These are phyloP conservation scores for Bromus sterilis DNA, from an alignment of 176 grass and related monocot species.

Conservation along the genomic window DNA sequence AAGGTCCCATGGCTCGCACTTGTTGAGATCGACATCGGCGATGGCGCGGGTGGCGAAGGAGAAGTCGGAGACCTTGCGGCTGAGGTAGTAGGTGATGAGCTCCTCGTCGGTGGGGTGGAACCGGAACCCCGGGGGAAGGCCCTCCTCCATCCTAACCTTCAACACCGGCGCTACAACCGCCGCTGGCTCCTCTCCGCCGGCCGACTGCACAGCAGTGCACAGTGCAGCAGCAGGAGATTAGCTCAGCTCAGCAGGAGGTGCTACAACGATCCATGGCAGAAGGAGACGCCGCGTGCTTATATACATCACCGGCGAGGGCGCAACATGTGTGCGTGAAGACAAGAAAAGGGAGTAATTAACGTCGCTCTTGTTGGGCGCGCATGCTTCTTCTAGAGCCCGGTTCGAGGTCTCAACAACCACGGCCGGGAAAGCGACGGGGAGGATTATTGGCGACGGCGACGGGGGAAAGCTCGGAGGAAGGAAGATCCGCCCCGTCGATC, in stretches of 20 bases:
- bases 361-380: background rate
- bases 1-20: conserved; percentile 91
- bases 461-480: background rate
- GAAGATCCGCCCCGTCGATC: background rate
- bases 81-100: conserved; percentile 87
- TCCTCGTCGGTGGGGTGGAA: conserved; percentile 98
- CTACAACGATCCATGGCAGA: background rate
- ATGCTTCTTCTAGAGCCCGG: conserved; percentile 30
- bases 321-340: conserved; percentile 27
- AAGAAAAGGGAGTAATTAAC: background rate
- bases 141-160: conserved; percentile 31
- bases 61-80: conserved; percentile 52
- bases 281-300: background rate
- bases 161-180: background rate
- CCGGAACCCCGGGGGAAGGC: conserved; percentile 56
- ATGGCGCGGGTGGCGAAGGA: conserved; percentile 40
- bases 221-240: conserved; percentile 1
- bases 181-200: background rate
- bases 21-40: conserved; percentile 81
- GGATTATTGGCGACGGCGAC: conserved; percentile 23
- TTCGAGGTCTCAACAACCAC: conserved; percentile 47
- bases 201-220: conserved; percentile 24
- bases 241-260: background rate
- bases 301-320: background rate
- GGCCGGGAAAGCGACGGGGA: background rate